phyloP scores from a whole-genome alignment of 495 filamentous ascomycete species.

The Hypoxylon fragiforme region DNA sequence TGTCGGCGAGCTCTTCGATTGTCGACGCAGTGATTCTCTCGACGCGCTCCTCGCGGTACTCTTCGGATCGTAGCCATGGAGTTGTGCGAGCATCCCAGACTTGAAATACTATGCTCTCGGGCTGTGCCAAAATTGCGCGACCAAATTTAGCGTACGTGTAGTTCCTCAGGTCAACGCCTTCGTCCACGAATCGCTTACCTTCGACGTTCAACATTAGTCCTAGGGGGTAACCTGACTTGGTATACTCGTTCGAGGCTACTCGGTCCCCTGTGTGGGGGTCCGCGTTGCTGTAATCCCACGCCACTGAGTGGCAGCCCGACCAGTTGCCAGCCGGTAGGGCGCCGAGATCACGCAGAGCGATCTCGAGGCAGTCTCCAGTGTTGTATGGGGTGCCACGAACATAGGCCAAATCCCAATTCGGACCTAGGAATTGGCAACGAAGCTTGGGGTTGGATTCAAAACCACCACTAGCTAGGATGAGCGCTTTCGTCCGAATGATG shows the following conservation, averaged over 20 bases:
- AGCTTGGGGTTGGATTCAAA: slow-evolving; percentile 62
- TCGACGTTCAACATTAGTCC: slow-evolving; percentile 63
- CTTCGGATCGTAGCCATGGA: slow-evolving; percentile 56
- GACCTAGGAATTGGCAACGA: slow-evolving; percentile 60
- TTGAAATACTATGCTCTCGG: slow-evolving; percentile 60
- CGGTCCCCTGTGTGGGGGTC: slow-evolving; percentile 54
- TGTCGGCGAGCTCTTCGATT: slow-evolving; percentile 57
- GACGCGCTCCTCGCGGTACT: slow-evolving; percentile 60
- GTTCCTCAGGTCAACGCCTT: slow-evolving; percentile 63
- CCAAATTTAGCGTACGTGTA: slow-evolving; percentile 68
- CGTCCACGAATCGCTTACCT: slow-evolving; percentile 64
- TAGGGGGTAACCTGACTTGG: slow-evolving; percentile 67
- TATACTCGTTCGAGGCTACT: slow-evolving; percentile 62
- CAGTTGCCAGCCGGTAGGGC: slow-evolving; percentile 60
- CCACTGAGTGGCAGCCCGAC: slow-evolving; percentile 63
- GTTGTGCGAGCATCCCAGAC: slow-evolving; percentile 59
- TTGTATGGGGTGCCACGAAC: slow-evolving; percentile 66
- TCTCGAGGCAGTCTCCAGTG: slow-evolving; percentile 55
- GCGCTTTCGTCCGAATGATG: background rate
- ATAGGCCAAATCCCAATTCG: slow-evolving; percentile 61
- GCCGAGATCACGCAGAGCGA: slow-evolving; percentile 49
- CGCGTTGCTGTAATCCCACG: slow-evolving; percentile 65
- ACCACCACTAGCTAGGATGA: slow-evolving; percentile 63
- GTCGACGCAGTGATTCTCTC: slow-evolving; percentile 51
- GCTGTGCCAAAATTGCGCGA: slow-evolving; percentile 57